Base-by-base conservation (phyloP, 805 yeast species). In the Metschnikowia cerradonensis region DNA sequence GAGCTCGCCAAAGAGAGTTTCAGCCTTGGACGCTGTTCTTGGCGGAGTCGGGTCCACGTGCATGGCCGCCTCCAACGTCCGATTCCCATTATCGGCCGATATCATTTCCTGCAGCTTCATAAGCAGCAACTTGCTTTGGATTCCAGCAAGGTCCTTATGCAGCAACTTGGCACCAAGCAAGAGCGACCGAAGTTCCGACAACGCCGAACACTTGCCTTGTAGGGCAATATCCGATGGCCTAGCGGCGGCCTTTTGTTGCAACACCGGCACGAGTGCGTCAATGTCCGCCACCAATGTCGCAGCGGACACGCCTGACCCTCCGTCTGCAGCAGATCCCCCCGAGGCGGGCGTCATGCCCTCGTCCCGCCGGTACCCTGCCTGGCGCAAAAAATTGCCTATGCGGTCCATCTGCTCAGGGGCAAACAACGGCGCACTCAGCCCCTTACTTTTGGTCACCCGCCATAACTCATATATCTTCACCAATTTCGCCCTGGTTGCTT, bases 391-490 rank as follows among this genome's bases (percentile, higher is more conserved):
- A 40, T 71, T 75, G 58, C 89, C 96, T 50, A 94, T 87, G 60
- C 77, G 81, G 30, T 80, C 81, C 55, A 91, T 72, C 38, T 88
- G 85, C 4, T 81, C 84, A 34, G 71, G 74, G 13, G 89, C 86
- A 64, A 95, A 91, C 41, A 94, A 71, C 4, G 91, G 87, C 42
- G 78, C 63, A 6, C 82, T 82, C n/a, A 86, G 77, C 14, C 72
- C 73, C 39, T 79, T 74, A 2, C 82, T 72, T 45, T 78, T 82
- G 32, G 91, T 81, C 42, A 68, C 70, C 65, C 87, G 84, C 99
- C 99, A 94, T 15, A 96, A 88, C 63, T 84, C 84, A 69, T 88
- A 92, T 55, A 94, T 70, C 56, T 83, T 85, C 50, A 83, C 83
- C 66, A 94, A 71, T 65, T 86, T 88, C 30, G 60, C 57, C 57